phyloP scores from a whole-genome alignment of 148 eudicot species.

The Silene conica region DNA sequence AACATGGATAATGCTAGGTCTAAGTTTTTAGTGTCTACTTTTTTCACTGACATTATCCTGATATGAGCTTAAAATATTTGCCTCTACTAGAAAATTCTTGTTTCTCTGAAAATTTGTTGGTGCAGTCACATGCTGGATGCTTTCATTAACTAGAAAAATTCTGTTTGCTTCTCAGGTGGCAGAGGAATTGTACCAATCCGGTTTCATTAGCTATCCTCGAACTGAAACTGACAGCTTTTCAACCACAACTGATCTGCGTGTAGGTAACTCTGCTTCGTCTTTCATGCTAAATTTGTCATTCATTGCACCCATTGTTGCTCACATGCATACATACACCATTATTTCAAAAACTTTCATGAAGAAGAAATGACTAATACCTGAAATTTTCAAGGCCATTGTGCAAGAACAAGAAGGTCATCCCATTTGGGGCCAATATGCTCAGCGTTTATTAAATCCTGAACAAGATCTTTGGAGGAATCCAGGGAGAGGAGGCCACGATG shows the following conservation, averaged over 20 bases:
- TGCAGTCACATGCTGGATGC: neutral
- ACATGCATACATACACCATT: neutral
- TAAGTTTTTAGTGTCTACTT: neutral
- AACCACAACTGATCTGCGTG: conserved; percentile 64
- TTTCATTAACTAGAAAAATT: conserved; percentile 9
- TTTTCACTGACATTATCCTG: neutral
- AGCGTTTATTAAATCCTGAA: conserved; percentile 71
- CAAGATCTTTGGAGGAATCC: conserved; percentile 87
- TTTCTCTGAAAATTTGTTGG: neutral
- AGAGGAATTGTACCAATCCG: conserved; percentile 93
- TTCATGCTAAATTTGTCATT: neutral
- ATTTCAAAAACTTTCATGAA: neutral
- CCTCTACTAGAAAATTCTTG: neutral
- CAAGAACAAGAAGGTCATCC: conserved; percentile 92
- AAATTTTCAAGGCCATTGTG: conserved; percentile 55
- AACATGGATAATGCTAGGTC: neutral
- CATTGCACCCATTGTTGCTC: conserved; percentile 1
- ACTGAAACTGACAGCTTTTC: conserved; percentile 94
- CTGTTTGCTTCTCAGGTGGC: conserved; percentile 55
- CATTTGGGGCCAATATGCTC: conserved; percentile 87
- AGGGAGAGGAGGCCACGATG: conserved; percentile 84
- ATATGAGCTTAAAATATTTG: neutral
- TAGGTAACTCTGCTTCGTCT: conserved; percentile 35
- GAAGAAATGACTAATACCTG: conserved; percentile 1
- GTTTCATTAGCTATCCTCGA: conserved; percentile 98